These are phyloP conservation scores for Mycothermus thermophilus DNA, from an alignment of 495 filamentous ascomycete genomes.

Conservation along the genomic window DNA sequence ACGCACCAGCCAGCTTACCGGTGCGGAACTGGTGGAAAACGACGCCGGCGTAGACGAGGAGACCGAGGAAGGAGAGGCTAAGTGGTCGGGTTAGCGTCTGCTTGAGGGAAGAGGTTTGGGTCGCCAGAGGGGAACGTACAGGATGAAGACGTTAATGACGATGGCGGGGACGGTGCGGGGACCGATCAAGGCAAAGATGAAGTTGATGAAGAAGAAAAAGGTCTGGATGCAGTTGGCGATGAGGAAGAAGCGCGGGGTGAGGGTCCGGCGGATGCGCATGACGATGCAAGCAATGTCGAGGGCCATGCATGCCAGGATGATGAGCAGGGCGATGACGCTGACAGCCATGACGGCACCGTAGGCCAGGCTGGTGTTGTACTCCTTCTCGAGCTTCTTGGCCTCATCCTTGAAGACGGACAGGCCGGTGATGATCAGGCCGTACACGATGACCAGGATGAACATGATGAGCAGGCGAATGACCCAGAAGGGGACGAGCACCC, in stretches of 20 bases:
- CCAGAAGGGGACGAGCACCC: slow-evolving; percentile 76
- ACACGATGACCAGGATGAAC: slow-evolving; percentile 13
- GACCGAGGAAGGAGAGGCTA: slow-evolving; percentile 21
- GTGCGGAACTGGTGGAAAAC: slow-evolving; percentile 17
- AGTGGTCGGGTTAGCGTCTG: neutral
- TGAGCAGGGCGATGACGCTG: slow-evolving; percentile 8
- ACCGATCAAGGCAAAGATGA: slow-evolving; percentile 13
- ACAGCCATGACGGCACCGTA: slow-evolving; percentile 8
- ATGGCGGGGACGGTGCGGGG: neutral
- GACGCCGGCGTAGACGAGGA: slow-evolving; percentile 18
- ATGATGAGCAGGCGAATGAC: slow-evolving; percentile 52
- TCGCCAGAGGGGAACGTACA: slow-evolving; percentile 7
- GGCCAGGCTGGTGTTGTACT: slow-evolving; percentile 8
- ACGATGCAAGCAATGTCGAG: slow-evolving; percentile 23
- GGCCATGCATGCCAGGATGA: slow-evolving; percentile 13
- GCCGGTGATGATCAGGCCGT: slow-evolving; percentile 10
- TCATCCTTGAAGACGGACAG: slow-evolving; percentile 9
- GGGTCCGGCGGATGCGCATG: slow-evolving; percentile 17
- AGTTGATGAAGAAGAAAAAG: slow-evolving; percentile 10
- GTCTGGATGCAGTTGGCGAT: slow-evolving; percentile 17
- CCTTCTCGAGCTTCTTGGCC: neutral
- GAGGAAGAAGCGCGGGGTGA: slow-evolving; percentile 19
- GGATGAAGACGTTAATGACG: slow-evolving; percentile 6
- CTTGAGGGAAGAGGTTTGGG: neutral
- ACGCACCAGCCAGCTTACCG: slow-evolving; percentile 7